Evolutionary conservation across 176 grass and related monocot species (phyloP).

Genomic region (Musa acuminata): DNA sequence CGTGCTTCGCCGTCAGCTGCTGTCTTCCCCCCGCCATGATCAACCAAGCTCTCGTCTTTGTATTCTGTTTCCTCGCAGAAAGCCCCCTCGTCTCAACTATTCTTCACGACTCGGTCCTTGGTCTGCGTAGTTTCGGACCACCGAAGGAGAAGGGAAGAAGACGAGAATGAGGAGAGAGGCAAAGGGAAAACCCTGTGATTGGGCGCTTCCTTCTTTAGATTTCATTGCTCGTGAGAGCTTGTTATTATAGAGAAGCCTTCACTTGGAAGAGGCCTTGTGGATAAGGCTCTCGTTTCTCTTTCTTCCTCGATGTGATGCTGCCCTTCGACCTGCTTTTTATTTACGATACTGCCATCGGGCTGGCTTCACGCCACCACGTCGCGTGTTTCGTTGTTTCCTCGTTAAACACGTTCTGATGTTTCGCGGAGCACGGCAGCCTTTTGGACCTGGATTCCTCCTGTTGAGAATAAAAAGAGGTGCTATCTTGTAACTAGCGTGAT

Average conservation of each 20-base stretch:
- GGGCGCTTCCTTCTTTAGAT: not conserved
- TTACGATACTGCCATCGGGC: no score
- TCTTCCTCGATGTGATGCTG: not conserved
- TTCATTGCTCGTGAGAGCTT: not conserved
- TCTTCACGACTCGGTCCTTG: not conserved
- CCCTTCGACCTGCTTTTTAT: not conserved
- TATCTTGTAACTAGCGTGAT: no score
- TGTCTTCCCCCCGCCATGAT: conserved; percentile 46
- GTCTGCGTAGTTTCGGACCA: not conserved
- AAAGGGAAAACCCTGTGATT: not conserved
- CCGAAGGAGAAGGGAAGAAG: not conserved
- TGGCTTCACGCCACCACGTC: no score
- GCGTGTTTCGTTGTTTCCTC: no score
- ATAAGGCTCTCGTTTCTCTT: not conserved
- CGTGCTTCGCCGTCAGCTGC: conserved; percentile 39
- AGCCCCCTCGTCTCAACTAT: not conserved
- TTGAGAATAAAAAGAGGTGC: no score
- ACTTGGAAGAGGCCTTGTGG: not conserved
- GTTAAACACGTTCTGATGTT: no score
- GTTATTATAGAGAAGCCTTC: not conserved
- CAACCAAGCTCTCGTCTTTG: not conserved
- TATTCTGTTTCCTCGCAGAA: not conserved
- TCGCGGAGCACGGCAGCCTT: no score
- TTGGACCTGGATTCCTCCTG: no score
- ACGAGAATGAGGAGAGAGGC: not conserved